These are phyloP conservation scores for Cavenderia fasciculata DNA, from an alignment of 78 protist genomes.

Conservation along the genomic window DNA sequence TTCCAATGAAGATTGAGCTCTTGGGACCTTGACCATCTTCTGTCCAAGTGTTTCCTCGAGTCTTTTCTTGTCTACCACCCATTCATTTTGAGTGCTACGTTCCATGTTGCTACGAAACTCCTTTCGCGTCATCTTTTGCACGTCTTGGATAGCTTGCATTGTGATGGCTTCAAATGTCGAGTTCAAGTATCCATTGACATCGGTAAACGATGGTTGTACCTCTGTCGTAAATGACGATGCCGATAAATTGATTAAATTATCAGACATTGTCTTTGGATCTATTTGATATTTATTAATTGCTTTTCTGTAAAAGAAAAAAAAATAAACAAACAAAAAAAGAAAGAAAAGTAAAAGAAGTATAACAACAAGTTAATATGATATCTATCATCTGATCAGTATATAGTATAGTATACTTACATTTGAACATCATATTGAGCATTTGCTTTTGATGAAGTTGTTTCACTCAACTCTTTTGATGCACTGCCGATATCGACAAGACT, in stretches of 20 bases:
- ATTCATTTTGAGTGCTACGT: conserved; percentile 8
- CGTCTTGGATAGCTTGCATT: conserved; percentile 20
- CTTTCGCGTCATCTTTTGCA: conserved; percentile 35
- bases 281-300: conserved; percentile 25
- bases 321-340: neutral
- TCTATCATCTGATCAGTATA: too few relatives aligned
- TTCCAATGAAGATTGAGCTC: neutral
- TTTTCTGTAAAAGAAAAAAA: conserved; percentile 17
- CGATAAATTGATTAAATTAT: conserved; percentile 20
- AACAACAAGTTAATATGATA: neutral
- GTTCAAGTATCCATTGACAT: conserved; percentile 46
- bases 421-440: too few relatives aligned
- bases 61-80: conserved; percentile 44
- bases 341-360: neutral
- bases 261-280: conserved; percentile 31
- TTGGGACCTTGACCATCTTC: neutral
- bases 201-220: conserved; percentile 30
- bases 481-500: conserved; percentile 53
- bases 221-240: conserved; percentile 50
- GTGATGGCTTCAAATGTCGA: conserved; percentile 50
- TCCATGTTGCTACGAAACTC: conserved; percentile 39
- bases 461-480: conserved; percentile 33
- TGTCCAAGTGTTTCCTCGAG: conserved; percentile 64
- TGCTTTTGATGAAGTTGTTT: conserved; percentile 32
- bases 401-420: too few relatives aligned